A percentile compares a stretch with the other conserved stretches of the same genome.
These are phyloP conservation scores for Juglanconis oblonga DNA, from an alignment of 2,329 filamentous ascomycete genomes.

Conservation along the genomic window DNA sequence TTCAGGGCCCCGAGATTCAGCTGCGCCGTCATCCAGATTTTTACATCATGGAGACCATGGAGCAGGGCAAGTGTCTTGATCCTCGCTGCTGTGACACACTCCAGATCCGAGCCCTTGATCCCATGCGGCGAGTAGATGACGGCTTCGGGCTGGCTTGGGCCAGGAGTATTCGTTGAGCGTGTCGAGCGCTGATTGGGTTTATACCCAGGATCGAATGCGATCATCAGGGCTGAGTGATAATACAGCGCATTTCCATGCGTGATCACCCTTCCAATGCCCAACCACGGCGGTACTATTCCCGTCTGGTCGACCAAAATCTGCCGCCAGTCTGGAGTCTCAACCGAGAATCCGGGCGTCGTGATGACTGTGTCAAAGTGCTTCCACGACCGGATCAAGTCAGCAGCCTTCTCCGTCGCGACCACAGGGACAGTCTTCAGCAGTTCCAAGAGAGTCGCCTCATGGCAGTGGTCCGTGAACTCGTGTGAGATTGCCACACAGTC, in stretches of 20 bases:
- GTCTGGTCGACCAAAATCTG: slow-evolving; percentile 21
- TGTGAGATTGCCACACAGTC: slow-evolving; percentile 61
- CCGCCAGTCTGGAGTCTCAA: slow-evolving; percentile 23
- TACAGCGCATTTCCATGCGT: slow-evolving; percentile 53
- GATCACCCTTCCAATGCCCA: slow-evolving; percentile 58
- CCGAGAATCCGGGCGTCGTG: slow-evolving; percentile 44
- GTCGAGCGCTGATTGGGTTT: slow-evolving; percentile 11
- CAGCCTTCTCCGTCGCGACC: slow-evolving; percentile 58
- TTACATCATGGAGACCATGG: slow-evolving; percentile 63
- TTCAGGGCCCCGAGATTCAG: slow-evolving; percentile 64
- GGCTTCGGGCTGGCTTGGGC: slow-evolving; percentile 41
- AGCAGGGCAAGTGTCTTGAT: slow-evolving; percentile 56
- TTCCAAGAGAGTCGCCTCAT: slow-evolving; percentile 57
- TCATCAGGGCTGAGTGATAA: slow-evolving; percentile 60
- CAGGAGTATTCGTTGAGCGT: slow-evolving; percentile 17
- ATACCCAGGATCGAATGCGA: slow-evolving; percentile 43
- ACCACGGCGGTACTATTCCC: slow-evolving; percentile 51
- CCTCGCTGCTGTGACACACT: slow-evolving; percentile 37
- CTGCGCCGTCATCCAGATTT: slow-evolving; percentile 47
- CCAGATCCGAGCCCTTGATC: slow-evolving; percentile 46
- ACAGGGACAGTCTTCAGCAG: slow-evolving; percentile 52
- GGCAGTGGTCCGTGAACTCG: slow-evolving; percentile 69
- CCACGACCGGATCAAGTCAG: slow-evolving; percentile 54
- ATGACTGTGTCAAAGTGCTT: slow-evolving; percentile 56
- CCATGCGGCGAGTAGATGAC: slow-evolving; percentile 65